phyloP scores from a whole-genome alignment of 306 rosid genomes.

The Trifolium pratense region DNA sequence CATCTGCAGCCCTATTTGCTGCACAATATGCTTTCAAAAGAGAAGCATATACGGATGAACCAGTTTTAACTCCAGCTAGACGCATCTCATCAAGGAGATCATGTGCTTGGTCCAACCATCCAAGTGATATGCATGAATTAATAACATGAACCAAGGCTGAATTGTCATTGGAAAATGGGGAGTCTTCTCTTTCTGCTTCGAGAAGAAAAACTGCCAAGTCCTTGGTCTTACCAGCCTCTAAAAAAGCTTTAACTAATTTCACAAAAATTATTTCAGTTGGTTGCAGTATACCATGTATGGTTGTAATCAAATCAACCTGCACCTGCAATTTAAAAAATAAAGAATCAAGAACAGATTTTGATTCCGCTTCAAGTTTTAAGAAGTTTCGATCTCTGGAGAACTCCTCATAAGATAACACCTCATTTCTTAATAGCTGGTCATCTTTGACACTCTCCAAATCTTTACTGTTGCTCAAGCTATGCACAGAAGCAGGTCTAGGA shows the following conservation, averaged over 20 bases:
- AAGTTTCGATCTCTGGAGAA: constrained; percentile 60
- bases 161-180: constrained; percentile 72
- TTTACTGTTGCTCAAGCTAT: constrained; percentile 32
- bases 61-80: constrained; percentile 71
- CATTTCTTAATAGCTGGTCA: constrained; percentile 18
- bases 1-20: constrained; percentile 65
- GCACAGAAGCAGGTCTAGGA: constrained; percentile 43
- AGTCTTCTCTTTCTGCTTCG: constrained; percentile 71
- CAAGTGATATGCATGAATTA: constrained; percentile 77
- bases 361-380: constrained; percentile 62
- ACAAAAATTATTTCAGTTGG: constrained; percentile 77
- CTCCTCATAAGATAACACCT: constrained; percentile 57
- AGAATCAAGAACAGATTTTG: constrained; percentile 57
- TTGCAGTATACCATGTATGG: constrained; percentile 70
- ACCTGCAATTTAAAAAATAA: constrained; percentile 69
- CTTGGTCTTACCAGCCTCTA: constrained; percentile 79
- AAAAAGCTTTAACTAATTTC: constrained; percentile 77
- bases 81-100: constrained; percentile 91
- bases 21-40: constrained; percentile 82
- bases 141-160: constrained; percentile 77
- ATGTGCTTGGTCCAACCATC: constrained; percentile 92
- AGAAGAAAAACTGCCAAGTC: constrained; percentile 78
- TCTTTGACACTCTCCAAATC: constrained; percentile 41
- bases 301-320: constrained; percentile 66
- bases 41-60: constrained; percentile 69